Evolutionary conservation across 345 rosid genomes (phyloP).

Genomic region (Citrus australasica): DNA sequence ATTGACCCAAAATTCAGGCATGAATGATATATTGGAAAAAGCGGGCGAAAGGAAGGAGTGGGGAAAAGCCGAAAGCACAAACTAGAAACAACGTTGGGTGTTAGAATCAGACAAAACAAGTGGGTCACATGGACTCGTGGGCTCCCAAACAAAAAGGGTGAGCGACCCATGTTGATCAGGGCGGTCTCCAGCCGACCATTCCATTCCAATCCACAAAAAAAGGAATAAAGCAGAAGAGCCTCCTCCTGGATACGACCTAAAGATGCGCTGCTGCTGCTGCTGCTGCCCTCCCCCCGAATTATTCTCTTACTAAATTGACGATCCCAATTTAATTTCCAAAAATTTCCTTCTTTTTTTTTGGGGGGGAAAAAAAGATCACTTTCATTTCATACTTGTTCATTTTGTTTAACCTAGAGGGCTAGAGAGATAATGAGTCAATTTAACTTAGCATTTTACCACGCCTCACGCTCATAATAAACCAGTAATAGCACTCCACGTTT

Average conservation of each 20-base stretch:
- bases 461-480: too few relatives aligned
- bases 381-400: too few relatives aligned
- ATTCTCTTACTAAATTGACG: neutral
- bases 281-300: neutral
- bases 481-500: too few relatives aligned
- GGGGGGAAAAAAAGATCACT: too few relatives aligned
- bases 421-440: too few relatives aligned
- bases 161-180: slow-evolving; percentile 12
- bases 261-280: neutral
- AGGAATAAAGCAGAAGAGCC: slow-evolving; percentile 31
- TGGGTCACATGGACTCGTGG: slow-evolving; percentile 20
- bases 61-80: neutral
- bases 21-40: neutral
- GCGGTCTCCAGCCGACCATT: slow-evolving; percentile 26
- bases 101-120: slow-evolving; percentile 27
- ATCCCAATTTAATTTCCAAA: neutral
- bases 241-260: slow-evolving; percentile 14
- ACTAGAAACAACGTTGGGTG: neutral
- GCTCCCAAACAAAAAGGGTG: slow-evolving; percentile 11
- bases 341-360: too few relatives aligned
- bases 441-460: too few relatives aligned
- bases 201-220: slow-evolving; percentile 19
- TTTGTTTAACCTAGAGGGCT: too few relatives aligned
- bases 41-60: neutral
- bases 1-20: neutral